Evolutionary conservation across 2,329 filamentous ascomycete genomes (phyloP).

Genomic region (Pseudocercospora musae): DNA sequence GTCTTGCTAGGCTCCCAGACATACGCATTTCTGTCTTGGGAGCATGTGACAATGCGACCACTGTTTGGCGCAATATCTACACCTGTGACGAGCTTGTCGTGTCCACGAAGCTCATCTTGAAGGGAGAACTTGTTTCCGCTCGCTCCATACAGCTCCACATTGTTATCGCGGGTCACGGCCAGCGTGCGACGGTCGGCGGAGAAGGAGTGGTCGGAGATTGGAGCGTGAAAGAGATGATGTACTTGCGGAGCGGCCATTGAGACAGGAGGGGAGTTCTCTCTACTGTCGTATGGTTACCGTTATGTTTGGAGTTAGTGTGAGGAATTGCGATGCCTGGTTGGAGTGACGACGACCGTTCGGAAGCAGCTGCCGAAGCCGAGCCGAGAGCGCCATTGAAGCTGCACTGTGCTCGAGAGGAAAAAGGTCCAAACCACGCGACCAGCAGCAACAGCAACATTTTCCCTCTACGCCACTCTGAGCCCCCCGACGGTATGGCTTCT

Average conservation of each 20-base stretch:
- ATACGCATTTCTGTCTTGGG: slow-evolving; percentile 95
- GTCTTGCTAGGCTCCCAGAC: slow-evolving; percentile 90
- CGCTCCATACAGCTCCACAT: slow-evolving; percentile 80
- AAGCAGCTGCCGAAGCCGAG: slow-evolving; percentile 5
- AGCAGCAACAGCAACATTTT: background rate
- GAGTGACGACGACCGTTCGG: slow-evolving; percentile 9
- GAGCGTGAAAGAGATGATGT: slow-evolving; percentile 93
- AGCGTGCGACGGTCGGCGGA: slow-evolving; percentile 84
- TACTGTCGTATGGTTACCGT: slow-evolving; percentile 64
- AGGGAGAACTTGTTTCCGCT: slow-evolving; percentile 69
- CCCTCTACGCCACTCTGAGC: background rate
- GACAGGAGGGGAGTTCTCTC: slow-evolving; percentile 85
- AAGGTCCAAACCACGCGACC: background rate
- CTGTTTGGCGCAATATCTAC: slow-evolving; percentile 90
- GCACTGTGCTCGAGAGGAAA: no score
- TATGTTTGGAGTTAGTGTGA: background rate
- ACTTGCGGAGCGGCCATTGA: slow-evolving; percentile 84
- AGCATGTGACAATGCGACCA: slow-evolving; percentile 95
- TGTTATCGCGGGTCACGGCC: slow-evolving; percentile 85
- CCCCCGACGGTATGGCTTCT: slow-evolving; percentile 2
- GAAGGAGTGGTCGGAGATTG: slow-evolving; percentile 97
- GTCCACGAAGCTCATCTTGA: slow-evolving; percentile 89
- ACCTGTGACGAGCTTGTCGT: slow-evolving; percentile 94
- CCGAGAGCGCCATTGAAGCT: no score
- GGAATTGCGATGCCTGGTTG: slow-evolving; percentile 1